These are phyloP conservation scores for Friedmanniomyces simplex DNA, from an alignment of 495 filamentous ascomycete species.

Conservation along the genomic window DNA sequence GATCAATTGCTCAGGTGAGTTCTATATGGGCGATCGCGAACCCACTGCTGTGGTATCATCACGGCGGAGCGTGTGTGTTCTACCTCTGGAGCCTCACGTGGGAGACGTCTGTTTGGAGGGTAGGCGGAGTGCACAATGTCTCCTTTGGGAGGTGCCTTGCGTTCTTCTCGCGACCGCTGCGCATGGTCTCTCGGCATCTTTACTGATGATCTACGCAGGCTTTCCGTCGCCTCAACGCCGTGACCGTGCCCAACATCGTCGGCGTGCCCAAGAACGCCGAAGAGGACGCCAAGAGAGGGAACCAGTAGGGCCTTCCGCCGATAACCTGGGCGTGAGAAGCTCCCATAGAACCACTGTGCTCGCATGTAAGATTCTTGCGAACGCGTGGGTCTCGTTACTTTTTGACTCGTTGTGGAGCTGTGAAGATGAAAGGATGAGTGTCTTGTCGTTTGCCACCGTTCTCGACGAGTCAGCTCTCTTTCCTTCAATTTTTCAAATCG, in stretches of 20 bases:
- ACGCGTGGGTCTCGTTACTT: too few relatives aligned
- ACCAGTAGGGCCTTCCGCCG: constrained; percentile 8
- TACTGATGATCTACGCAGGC: constrained; percentile 33
- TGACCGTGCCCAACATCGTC: constrained; percentile 45
- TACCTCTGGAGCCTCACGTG: constrained; percentile 33
- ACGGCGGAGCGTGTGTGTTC: constrained; percentile 31
- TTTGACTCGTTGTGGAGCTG: too few relatives aligned
- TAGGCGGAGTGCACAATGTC: constrained; percentile 15
- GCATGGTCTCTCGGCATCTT: too few relatives aligned
- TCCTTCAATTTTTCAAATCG: too few relatives aligned
- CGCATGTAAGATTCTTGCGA: too few relatives aligned
- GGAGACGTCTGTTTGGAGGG: constrained; percentile 27
- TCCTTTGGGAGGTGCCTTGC: too few relatives aligned
- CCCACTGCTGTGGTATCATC: constrained; percentile 34
- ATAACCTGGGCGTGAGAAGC: too few relatives aligned
- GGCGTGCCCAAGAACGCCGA: constrained; percentile 48
- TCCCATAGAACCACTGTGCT: too few relatives aligned
- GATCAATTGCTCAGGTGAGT: constrained; percentile 40
- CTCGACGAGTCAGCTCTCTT: too few relatives aligned
- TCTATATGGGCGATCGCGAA: constrained; percentile 22
- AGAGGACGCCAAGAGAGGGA: constrained; percentile 35
- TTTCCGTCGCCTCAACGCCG: constrained; percentile 45
- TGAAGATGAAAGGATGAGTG: too few relatives aligned
- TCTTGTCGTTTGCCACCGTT: too few relatives aligned
- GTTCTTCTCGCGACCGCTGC: too few relatives aligned